Base-by-base conservation (phyloP, 176 grass and related monocot genomes). In the Pharus latifolius region DNA sequence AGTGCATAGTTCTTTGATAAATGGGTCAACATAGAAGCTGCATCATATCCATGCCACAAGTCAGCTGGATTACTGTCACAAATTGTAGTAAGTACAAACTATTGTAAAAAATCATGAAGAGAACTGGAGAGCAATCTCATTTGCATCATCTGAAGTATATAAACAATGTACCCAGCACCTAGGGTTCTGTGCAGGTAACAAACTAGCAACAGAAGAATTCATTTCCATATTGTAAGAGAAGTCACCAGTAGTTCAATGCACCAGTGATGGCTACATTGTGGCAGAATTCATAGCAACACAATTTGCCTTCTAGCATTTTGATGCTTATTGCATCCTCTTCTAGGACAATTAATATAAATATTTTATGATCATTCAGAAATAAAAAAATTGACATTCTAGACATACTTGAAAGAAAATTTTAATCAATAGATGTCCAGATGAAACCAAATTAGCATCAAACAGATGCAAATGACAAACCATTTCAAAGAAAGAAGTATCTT, bases 391-490 rank as follows among this genome's bases (percentile, higher is more conserved):
- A 27, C 41, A 64, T n/a, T n/a, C 14, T 15, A 10, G 30, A 0
- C 56, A 63, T 56, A 37, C 14, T 60, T n/a, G n/a, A n/a, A 51
- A 44, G n/a, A 67, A 33, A 69, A 61, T 16, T 45, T 4, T 42
- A 70, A 72, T 53, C 15, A 45, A 68, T 41, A 65, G 28, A 78
- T 78, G 27, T 61, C 44, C n/a, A 60, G 20, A 78, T 13, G 71
- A 46, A 74, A 68, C 44, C 2, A 69, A 74, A 69, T 26, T 62
- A 61, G 23, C 28, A 80, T 74, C 41, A 65, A 29, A 16, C 18
- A 43, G 1, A 67, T 56, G 12, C 27, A 59, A 71, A 65, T 2
- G 3, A 20, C 47, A 56, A 25, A 18, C 3, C 22, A 33, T 3
- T 52, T 64, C 8, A 69, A 52, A 67, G 3, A 56, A 76, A 60